A percentile compares a stretch with the other conserved stretches of the same genome.
These are phyloP conservation scores for Emergomyces pasteurianus DNA, from an alignment of 2,329 filamentous ascomycete genomes.

Conservation along the genomic window DNA sequence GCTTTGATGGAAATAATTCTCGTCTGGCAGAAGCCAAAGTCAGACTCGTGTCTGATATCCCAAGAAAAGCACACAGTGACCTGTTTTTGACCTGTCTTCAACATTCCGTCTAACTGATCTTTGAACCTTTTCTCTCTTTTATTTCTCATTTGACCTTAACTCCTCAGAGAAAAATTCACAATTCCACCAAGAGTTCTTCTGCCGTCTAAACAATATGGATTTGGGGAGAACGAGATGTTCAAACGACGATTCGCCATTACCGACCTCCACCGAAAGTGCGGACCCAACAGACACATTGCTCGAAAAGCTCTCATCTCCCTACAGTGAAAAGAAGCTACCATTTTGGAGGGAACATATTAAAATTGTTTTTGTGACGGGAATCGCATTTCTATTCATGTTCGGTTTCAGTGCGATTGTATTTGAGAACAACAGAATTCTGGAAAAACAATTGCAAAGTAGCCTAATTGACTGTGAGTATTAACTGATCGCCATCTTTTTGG, in stretches of 20 bases:
- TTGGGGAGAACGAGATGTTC: neutral
- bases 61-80: neutral
- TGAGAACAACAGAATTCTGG: neutral
- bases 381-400: neutral
- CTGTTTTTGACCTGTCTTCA: neutral
- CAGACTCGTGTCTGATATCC: neutral
- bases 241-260: neutral
- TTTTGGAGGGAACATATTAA: slow-evolving; percentile 1
- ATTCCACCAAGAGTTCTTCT: neutral
- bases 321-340: neutral
- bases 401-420: neutral
- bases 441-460: neutral
- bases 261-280: neutral
- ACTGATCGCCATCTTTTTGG: too few species aligned
- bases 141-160: neutral
- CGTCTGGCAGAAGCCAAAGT: neutral
- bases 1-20: neutral
- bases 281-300: neutral
- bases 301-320: neutral
- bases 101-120: neutral
- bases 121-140: neutral
- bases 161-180: neutral
- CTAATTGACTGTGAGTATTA: neutral
- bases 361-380: neutral
- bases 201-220: neutral